These are phyloP conservation scores for Zygnema cylindricum DNA, from an alignment of 139 green algal genomes.

Conservation along the genomic window DNA sequence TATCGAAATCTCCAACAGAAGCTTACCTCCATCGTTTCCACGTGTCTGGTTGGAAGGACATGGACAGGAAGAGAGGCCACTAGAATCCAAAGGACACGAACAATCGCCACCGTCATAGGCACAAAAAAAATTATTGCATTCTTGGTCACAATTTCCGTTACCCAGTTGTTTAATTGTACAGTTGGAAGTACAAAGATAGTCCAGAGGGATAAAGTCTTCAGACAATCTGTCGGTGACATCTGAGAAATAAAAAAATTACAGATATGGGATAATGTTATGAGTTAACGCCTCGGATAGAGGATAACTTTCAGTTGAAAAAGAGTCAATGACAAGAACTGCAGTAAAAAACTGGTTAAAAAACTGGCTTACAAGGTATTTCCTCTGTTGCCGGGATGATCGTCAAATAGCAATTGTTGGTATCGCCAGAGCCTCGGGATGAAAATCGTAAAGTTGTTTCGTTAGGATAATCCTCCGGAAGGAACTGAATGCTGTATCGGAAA, in stretches of 20 bases:
- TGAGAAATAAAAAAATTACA: background rate
- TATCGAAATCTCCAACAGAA: no score
- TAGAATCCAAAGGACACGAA: background rate
- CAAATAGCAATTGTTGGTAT: background rate
- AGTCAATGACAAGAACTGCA: background rate
- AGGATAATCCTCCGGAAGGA: background rate
- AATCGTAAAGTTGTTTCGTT: background rate
- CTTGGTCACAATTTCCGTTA: conserved; percentile 25
- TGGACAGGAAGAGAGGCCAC: conserved; percentile 15
- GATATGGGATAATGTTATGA: background rate
- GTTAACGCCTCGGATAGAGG: background rate
- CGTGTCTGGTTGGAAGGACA: conserved; percentile 24
- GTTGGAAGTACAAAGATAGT: background rate
- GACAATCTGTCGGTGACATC: background rate
- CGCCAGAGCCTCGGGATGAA: background rate
- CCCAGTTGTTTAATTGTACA: conserved; percentile 14
- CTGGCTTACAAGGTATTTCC: background rate
- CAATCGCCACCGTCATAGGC: conserved; percentile 48
- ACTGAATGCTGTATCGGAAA: background rate
- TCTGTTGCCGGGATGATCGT: background rate
- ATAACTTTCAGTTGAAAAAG: background rate
- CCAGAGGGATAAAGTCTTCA: background rate
- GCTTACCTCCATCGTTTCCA: conserved; percentile 33
- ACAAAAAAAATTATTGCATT: conserved; percentile 29
- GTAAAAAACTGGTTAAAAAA: background rate